Evolutionary conservation across 2,329 filamentous ascomycete species (phyloP), one percentile per base, ranked within the genome.

Genomic region (Aspergillus floridensis): DNA sequence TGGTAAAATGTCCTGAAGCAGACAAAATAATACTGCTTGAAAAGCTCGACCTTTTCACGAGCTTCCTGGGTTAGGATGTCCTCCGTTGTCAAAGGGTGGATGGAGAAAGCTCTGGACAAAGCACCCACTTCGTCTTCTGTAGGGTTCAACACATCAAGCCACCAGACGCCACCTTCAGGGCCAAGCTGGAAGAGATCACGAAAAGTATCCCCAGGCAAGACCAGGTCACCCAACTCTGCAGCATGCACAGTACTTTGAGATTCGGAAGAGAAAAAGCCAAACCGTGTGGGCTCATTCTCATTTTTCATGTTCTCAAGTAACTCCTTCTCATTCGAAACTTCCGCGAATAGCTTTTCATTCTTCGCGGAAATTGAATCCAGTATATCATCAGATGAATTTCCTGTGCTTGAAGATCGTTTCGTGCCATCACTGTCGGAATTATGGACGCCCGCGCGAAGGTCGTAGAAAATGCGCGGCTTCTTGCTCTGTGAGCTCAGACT

Each of bases 21-120:
- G 53, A 96, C 91, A 75, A 99, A 98, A 78, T 99, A 99, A 80
- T 99, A 99, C 47, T 92, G 92, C 24, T 91, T 90, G 79, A 99
- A 99, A 24, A 99, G 84, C 77, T 99, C 95, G 58, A 99, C 96
- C 81, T 99, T 99, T 79, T 99, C 95, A 48, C 95, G 92, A 11
- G 93, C 90, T 77, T 99, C 95, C 73, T 97, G 92, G 0, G 91
- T 96, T 61, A 89, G 88, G 66, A 99, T 97, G 80, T 99, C 95
- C 76, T 99, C 95, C 44, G 93, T 91, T 0, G 95, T 99, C 75
- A 99, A 81, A 35, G 93, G 93, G 76, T 99, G 95, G 57, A 99
- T 90, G 14, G 92, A 92, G 76, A 99, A 99, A 4, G 95, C 93
- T 71, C 93, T 92, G 80, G 92, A 96, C 63, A 99, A 88, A 31